phyloP scores from a whole-genome alignment of 2,329 filamentous ascomycete species.

The Beauveria caledonica region DNA sequence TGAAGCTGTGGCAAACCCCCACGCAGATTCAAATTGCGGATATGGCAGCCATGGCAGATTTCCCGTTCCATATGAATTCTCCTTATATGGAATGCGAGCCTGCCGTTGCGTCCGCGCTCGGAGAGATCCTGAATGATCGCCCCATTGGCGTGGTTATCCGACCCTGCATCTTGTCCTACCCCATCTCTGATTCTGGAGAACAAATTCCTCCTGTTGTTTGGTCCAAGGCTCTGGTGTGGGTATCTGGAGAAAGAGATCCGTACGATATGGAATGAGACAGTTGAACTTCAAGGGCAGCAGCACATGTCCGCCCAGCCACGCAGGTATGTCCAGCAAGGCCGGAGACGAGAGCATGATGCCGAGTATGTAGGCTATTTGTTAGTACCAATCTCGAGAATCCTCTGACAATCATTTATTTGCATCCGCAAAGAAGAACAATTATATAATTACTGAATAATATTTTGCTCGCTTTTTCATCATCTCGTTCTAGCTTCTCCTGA shows the following conservation, averaged over 20 bases:
- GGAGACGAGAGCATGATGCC: no score
- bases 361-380: no score
- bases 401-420: no score
- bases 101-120: neutral
- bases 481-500: neutral
- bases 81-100: neutral
- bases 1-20: neutral
- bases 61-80: accelerated
- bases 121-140: neutral
- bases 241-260: neutral
- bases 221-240: conserved; percentile 4
- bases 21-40: neutral
- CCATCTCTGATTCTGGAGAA: neutral
- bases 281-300: neutral
- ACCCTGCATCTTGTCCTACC: neutral
- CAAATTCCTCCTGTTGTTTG: neutral
- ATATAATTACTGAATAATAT: neutral
- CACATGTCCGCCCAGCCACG: neutral
- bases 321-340: neutral
- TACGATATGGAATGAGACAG: neutral
- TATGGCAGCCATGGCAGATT: accelerated
- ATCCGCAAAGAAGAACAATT: neutral
- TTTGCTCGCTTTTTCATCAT: neutral
- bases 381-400: no score
- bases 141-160: neutral